phyloP scores from a whole-genome alignment of 1,284 basidiomycete species.

The Ustilago cynodontis region DNA sequence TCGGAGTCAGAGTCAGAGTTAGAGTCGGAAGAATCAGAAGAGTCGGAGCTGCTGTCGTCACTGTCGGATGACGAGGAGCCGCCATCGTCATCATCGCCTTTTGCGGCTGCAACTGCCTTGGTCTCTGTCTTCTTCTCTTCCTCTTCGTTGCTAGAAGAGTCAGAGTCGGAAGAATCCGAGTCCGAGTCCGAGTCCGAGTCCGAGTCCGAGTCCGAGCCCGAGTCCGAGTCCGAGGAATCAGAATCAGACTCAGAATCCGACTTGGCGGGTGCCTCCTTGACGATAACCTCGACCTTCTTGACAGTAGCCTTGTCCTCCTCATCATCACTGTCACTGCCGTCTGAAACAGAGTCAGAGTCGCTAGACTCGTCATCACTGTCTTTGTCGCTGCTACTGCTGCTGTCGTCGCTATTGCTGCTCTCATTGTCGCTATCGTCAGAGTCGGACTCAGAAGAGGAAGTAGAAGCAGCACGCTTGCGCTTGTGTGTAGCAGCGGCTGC shows the following conservation, averaged over 20 bases:
- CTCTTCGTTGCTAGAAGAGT: constrained; percentile 20
- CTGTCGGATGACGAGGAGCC: constrained; percentile 14
- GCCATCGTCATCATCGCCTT: constrained; percentile 20
- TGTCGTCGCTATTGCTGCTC: constrained; percentile 23
- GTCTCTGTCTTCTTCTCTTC: constrained; percentile 3
- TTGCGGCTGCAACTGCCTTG: constrained; percentile 1
- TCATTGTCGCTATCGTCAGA: constrained; percentile 22
- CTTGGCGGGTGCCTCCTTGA: constrained; percentile 9
- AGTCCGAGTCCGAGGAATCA: constrained; percentile 11
- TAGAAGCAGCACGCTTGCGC: constrained; percentile 29
- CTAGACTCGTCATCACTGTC: not conserved
- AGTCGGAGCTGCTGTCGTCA: not conserved
- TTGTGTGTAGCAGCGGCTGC: constrained; percentile 17
- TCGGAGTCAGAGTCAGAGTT: constrained; percentile 23
- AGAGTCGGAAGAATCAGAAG: constrained; percentile 17
- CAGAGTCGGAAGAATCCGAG: constrained; percentile 25
- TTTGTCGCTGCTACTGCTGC: constrained; percentile 25
- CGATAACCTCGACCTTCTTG: constrained; percentile 18
- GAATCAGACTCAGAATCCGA: not conserved
- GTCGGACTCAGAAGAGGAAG: constrained; percentile 23
- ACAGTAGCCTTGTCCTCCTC: constrained; percentile 18
- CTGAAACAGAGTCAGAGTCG: too few relatives aligned
- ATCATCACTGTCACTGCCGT: too few relatives aligned
- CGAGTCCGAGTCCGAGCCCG: constrained; percentile 12
- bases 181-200: constrained; percentile 23